Evolutionary conservation across 139 green algal species (phyloP), one percentile per base, ranked within the genome.

Genomic region (Pleodorina starrii): DNA sequence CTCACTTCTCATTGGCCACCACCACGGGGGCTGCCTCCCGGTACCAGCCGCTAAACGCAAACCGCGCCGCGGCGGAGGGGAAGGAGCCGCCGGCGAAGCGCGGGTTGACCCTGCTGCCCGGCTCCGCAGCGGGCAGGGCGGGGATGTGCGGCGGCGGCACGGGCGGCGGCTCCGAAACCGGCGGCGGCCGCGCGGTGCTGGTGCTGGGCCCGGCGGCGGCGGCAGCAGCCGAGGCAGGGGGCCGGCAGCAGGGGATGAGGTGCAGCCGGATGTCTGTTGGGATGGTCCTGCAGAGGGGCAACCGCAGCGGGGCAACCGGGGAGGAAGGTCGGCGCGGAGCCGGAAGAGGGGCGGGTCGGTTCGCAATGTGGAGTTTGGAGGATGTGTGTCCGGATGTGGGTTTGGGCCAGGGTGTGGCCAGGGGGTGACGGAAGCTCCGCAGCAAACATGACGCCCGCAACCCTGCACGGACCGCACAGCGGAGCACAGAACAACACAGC

Each of bases 91-190:
- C 29, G 38, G 40, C 10, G 38, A 29, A 43, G 5, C 43, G 80
- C 42, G 21, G 19, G 10, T 48, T 29, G 0, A 12, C 25, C 10
- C 27, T 12, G 57, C 38, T 63, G 76, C 78, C 51, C 4, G 40
- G 40, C 80, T 86, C 80, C 16, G 5, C 59, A 0, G 27, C 59
- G 17, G 80, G 80, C 14, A 60, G 42, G 12, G 35, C 59, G 16
- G 80, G 80, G 12, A 86, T 10, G 80, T 86, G 80, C 12, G 80
- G 59, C 5, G 80, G 40, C 9, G 80, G 80, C 42, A 86, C 59
- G 16, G 80, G 51, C 3, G 36, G 36, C 27, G 40, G 59, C 38
- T 10, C 40, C 16, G 25, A 36, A 10, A 40, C 19, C 29, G 59
- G 27, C 40, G 25, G 7, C 25, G 59, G 27, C 16, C 29, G 38